Evolutionary conservation across 352 stramenopile species (phyloP).

Genomic region (Peronospora belbahrii): DNA sequence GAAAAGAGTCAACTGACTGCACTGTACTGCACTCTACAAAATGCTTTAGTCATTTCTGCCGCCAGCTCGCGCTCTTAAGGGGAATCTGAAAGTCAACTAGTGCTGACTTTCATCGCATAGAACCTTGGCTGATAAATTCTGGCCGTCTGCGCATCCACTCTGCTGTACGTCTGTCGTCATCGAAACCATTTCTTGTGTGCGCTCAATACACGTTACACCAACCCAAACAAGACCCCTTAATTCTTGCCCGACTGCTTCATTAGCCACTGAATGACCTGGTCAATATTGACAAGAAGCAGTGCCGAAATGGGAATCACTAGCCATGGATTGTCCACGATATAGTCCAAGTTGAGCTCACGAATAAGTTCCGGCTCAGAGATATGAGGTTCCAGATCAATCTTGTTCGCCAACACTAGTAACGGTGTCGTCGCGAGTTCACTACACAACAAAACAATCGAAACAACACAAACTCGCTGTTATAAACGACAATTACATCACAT

Average conservation of each 20-base stretch:
- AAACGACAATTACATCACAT: no score
- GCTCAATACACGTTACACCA: background rate
- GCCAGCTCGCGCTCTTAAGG: conserved; percentile 3
- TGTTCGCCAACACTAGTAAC: conserved; percentile 96
- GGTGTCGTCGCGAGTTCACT: conserved; percentile 88
- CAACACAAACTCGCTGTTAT: conserved; percentile 10
- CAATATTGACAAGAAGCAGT: conserved; percentile 94
- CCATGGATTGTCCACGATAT: conserved; percentile 98
- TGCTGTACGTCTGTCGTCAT: conserved; percentile 12
- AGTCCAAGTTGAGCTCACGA: conserved; percentile 95
- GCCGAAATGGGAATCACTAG: conserved; percentile 97
- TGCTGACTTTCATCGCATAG: background rate
- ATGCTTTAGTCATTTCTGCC: conserved; percentile 20
- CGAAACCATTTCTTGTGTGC: no score
- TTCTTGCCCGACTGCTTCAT: conserved; percentile 91
- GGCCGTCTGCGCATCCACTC: conserved; percentile 9
- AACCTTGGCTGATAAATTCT: background rate
- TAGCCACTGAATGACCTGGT: conserved; percentile 96
- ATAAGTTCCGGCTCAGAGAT: conserved; percentile 88
- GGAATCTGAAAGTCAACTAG: conserved; percentile 6
- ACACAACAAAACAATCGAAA: conserved; percentile 5
- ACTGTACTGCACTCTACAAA: conserved; percentile 27
- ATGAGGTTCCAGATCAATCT: conserved; percentile 96
- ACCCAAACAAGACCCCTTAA: conserved; percentile 28
- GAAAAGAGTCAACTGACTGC: conserved; percentile 20